These are phyloP conservation scores for Kurtzmaniella quercitrusa DNA, from an alignment of 1,139 yeast species.

Conservation along the genomic window DNA sequence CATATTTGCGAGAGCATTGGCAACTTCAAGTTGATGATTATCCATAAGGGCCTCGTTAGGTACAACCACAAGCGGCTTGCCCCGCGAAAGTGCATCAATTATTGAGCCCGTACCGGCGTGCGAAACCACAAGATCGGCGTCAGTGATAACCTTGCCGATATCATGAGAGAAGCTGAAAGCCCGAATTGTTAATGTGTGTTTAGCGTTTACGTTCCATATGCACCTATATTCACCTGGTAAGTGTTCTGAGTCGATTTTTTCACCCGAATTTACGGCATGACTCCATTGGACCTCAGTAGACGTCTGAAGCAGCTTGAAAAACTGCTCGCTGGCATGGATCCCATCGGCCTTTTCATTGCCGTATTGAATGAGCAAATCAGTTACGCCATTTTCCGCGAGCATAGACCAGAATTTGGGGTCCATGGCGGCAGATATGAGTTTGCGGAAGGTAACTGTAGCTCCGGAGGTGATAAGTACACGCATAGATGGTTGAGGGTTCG, in stretches of 20 bases:
- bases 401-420: conserved; percentile 29
- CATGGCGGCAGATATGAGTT: conserved; percentile 44
- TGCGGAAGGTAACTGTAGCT: conserved; percentile 75
- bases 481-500: conserved; percentile 10
- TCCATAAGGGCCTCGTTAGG: conserved; percentile 72
- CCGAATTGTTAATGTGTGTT: neutral
- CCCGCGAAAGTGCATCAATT: conserved; percentile 61
- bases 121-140: conserved; percentile 61
- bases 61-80: conserved; percentile 62
- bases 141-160: conserved; percentile 34
- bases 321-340: conserved; percentile 8
- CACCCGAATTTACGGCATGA: neutral
- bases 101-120: conserved; percentile 97
- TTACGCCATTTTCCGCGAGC: conserved; percentile 31
- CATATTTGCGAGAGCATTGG: conserved; percentile 45
- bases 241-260: neutral
- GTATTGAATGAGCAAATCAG: conserved; percentile 57
- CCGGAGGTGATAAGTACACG: conserved; percentile 66
- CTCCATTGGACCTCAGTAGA: conserved; percentile 10
- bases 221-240: conserved; percentile 11
- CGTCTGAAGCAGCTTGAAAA: neutral
- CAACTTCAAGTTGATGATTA: conserved; percentile 83
- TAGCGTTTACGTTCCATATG: conserved; percentile 4
- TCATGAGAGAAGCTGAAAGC: conserved; percentile 48
- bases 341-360: conserved; percentile 49